A percentile compares a stretch with the other conserved stretches of the same genome.
These are phyloP conservation scores for Petasospora fabianii DNA, from an alignment of 1,139 yeast species.

Conservation along the genomic window DNA sequence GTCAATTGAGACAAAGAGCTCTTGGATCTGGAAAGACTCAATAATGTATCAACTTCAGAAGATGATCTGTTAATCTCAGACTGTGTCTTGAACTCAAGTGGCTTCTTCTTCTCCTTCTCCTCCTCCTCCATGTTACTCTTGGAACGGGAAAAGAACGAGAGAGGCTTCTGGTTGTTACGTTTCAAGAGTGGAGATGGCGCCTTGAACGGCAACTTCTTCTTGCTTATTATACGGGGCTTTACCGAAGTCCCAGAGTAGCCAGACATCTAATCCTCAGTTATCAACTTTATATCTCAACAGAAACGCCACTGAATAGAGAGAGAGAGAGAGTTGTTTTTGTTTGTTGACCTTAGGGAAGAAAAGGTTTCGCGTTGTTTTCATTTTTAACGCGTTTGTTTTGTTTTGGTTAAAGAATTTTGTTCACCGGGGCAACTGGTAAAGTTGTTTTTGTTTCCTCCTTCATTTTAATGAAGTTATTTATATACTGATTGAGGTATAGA, in stretches of 20 bases:
- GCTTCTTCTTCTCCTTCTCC: constrained; percentile 13
- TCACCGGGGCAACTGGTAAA: not conserved
- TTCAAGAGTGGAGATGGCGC: constrained; percentile 17
- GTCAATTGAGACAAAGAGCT: constrained; percentile 9
- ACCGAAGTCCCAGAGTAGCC: not conserved
- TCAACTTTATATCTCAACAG: too few relatives aligned
- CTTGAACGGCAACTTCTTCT: constrained; percentile 15
- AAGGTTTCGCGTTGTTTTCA: not conserved
- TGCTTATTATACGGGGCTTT: constrained; percentile 6
- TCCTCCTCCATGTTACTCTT: constrained; percentile 8
- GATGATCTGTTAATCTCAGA: constrained; percentile 4
- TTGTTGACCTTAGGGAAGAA: not conserved
- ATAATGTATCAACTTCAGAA: not conserved
- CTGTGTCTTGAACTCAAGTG: constrained; percentile 7
- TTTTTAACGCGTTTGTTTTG: not conserved
- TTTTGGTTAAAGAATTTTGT: not conserved
- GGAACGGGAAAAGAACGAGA: constrained; percentile 11
- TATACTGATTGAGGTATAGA: too few relatives aligned
- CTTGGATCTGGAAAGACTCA: constrained; percentile 3
- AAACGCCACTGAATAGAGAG: too few relatives aligned
- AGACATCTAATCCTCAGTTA: too few relatives aligned
- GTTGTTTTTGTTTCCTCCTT: too few relatives aligned
- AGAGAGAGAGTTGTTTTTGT: not conserved
- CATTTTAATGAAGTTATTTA: too few relatives aligned
- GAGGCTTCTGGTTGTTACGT: constrained; percentile 14